These are phyloP conservation scores for Pseudocercospora fuligena DNA, from an alignment of 2,329 filamentous ascomycete genomes.

Conservation along the genomic window DNA sequence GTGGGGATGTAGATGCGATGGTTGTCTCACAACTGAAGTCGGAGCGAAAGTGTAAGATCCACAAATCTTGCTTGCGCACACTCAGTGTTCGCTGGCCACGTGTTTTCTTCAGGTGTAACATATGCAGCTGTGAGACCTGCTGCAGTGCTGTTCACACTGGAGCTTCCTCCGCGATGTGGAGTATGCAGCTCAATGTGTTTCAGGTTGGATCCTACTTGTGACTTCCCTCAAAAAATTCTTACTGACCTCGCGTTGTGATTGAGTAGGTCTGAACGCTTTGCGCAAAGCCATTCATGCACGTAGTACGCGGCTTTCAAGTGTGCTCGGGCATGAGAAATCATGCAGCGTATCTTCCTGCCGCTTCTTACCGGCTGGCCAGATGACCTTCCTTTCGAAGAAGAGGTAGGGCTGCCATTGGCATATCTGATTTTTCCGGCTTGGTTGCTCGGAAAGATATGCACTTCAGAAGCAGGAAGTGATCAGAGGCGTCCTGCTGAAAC, in stretches of 20 bases:
- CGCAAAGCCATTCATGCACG: not conserved
- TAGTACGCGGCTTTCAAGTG: not conserved
- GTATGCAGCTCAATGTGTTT: conserved; percentile 6
- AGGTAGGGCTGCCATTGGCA: conserved; percentile 4
- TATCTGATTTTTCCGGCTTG: not conserved
- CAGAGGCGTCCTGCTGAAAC: conserved; percentile 15
- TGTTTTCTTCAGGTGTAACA: conserved; percentile 1
- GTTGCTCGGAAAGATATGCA: conserved; percentile 1
- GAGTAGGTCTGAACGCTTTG: not conserved
- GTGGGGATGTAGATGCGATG: too few relatives aligned
- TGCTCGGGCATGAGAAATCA: not conserved
- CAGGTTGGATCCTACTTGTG: not conserved
- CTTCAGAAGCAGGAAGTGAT: conserved; percentile 1
- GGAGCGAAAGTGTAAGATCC: not conserved
- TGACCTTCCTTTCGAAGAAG: not conserved
- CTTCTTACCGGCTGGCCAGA: not conserved
- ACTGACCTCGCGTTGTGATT: not conserved
- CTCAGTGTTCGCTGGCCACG: not conserved
- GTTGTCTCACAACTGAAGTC: not conserved
- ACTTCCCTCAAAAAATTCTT: not conserved
- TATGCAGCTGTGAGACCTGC: not conserved
- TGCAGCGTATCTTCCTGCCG: not conserved
- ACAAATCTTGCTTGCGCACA: not conserved
- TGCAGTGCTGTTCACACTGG: not conserved
- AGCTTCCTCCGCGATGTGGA: not conserved